phyloP scores from a whole-genome alignment of 768 basidiomycete species.

The Strobilomyces dryophilus region DNA sequence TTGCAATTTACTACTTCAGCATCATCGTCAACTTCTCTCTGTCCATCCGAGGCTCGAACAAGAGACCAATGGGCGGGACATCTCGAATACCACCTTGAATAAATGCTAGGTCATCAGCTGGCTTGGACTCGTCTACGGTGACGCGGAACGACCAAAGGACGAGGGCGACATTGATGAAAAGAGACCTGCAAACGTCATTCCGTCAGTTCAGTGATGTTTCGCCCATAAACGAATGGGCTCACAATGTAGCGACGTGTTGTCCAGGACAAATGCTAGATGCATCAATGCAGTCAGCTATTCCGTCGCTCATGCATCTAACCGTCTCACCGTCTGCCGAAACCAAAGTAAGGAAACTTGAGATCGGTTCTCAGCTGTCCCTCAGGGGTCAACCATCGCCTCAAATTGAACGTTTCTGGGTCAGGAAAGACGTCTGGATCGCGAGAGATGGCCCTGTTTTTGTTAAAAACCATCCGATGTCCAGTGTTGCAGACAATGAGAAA shows the following conservation, averaged over 20 bases:
- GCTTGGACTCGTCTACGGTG: constrained; percentile 39
- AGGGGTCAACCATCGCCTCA: constrained; percentile 29
- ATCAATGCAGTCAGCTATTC: neutral
- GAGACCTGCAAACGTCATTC: constrained; percentile 36
- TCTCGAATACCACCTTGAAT: constrained; percentile 18
- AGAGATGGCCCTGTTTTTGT: constrained; percentile 27
- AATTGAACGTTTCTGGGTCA: constrained; percentile 34
- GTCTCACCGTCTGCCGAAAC: constrained; percentile 38
- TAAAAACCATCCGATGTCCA: neutral
- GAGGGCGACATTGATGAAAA: constrained; percentile 59
- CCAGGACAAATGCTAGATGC: constrained; percentile 52
- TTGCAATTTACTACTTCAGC: neutral
- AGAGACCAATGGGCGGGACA: constrained; percentile 46
- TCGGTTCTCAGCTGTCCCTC: constrained; percentile 37
- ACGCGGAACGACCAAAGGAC: constrained; percentile 58
- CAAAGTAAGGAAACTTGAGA: constrained; percentile 45
- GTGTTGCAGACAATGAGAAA: too few species aligned
- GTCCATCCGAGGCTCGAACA: constrained; percentile 43
- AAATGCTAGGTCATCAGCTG: constrained; percentile 55
- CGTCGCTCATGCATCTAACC: neutral
- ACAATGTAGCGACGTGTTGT: constrained; percentile 46
- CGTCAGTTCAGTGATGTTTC: neutral
- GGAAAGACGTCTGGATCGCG: constrained; percentile 37
- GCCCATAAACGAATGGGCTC: constrained; percentile 5
- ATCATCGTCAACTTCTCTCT: constrained; percentile 7